A percentile compares a stretch with the other conserved stretches of the same genome.
phyloP scores from a whole-genome alignment of 2,329 filamentous ascomycete species.

The Trichoderma sp. region DNA sequence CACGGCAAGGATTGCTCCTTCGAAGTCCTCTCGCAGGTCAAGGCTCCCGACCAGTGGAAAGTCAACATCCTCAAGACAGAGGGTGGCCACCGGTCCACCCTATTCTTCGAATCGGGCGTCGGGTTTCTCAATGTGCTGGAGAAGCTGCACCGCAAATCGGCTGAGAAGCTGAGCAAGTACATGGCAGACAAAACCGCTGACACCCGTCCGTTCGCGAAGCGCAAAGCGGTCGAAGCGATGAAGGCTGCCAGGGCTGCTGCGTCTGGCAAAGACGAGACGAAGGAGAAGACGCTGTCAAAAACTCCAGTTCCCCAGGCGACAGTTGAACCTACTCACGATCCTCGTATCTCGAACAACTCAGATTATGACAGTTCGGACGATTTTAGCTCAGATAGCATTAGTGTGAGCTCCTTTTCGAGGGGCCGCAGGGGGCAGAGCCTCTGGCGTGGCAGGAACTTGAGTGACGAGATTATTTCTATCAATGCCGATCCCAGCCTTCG shows the following conservation, averaged over 20 bases:
- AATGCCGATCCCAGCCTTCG: background rate
- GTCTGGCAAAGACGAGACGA: background rate
- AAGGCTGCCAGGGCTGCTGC: background rate
- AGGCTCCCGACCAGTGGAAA: constrained; percentile 27
- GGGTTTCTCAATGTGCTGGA: constrained; percentile 35
- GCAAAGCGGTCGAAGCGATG: background rate
- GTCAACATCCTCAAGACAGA: constrained; percentile 29
- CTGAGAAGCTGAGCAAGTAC: constrained; percentile 34
- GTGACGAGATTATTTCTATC: background rate
- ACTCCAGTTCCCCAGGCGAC: background rate
- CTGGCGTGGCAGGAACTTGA: background rate
- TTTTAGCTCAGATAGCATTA: background rate
- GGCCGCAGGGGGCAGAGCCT: background rate
- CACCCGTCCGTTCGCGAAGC: background rate
- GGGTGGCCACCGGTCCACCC: constrained; percentile 26
- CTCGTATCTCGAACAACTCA: background rate
- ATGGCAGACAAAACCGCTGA: constrained; percentile 28
- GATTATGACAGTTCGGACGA: background rate
- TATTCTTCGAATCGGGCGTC: constrained; percentile 33
- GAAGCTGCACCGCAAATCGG: constrained; percentile 38
- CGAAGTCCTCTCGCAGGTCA: constrained; percentile 27
- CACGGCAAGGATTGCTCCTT: constrained; percentile 26
- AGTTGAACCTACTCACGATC: background rate
- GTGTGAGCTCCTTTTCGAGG: background rate
- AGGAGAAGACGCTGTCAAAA: background rate